Evolutionary conservation across 2,329 filamentous ascomycete genomes (phyloP), one percentile per base, ranked within the genome.

Genomic region (Aureobasidium sp.): DNA sequence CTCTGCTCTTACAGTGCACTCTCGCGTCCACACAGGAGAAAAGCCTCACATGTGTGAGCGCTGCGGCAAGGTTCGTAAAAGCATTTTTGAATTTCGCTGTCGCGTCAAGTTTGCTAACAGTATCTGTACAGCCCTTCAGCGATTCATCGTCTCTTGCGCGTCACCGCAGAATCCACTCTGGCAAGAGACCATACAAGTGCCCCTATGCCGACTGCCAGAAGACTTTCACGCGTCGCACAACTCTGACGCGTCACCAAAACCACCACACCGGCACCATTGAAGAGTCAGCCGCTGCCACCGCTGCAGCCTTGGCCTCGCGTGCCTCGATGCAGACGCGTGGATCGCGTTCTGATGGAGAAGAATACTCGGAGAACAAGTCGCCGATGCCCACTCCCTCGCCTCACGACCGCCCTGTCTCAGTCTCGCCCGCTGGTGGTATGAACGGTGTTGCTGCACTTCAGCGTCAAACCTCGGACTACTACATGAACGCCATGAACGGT

Each of bases 1-100:
- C 62, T 97, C 92, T 31, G 94, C 94, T 24, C 78, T 99, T 73
- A 99, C 94, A 0, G 94, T 99, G 8, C 94, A 97, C 75, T 87
- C 90, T 71, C 89, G 94, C 68, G 92, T 97, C 22, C 94, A 99
- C 75, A 97, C 94, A 1, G 94, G 94, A 66, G 94, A 97, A 78
- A 99, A 99, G 77, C 94, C 94, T 56, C 94, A 99, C 70, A 93
- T 94, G 85, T 99, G 94, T 73, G 94, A 97, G 76, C 86, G 90
- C 65, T 97, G 94, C 74, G 90, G 91, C 74, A 97, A 97, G 87
- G 92, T 96, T 80, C 70, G 82, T 61, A 35, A 42, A 63, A 15
- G 37, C 12, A 31, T 59, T 15, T 4, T 14, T 4, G 29, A 47
- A 24, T 56, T 42, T 49, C 62, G 31, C 62, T 45, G 57, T 54